Evolutionary conservation across 331 rosid genomes (phyloP).

Genomic region (Spiraea crenata): DNA sequence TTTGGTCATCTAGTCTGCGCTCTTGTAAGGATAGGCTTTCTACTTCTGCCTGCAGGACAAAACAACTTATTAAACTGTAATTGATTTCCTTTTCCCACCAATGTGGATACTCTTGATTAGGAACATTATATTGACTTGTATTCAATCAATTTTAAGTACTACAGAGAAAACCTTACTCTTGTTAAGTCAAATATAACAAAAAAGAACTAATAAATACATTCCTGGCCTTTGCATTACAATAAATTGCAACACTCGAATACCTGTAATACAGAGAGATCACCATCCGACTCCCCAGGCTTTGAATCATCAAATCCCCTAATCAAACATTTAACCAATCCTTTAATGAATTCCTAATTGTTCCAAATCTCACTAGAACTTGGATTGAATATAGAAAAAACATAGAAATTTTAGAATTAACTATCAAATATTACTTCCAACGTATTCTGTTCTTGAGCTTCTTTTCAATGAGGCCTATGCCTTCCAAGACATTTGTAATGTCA

Average conservation of each 20-base stretch:
- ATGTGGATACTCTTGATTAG: background rate
- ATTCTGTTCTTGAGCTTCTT: slow-evolving; percentile 91
- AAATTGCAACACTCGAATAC: slow-evolving; percentile 29
- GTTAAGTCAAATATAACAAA: background rate
- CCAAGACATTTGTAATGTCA: slow-evolving; percentile 97
- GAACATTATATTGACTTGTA: background rate
- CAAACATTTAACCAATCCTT: slow-evolving; percentile 34
- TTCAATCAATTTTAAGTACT: background rate
- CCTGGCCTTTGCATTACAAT: background rate
- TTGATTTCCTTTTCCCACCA: background rate
- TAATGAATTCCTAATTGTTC: slow-evolving; percentile 29
- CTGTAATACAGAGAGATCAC: slow-evolving; percentile 68
- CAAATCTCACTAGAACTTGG: slow-evolving; percentile 21
- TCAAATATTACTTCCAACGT: slow-evolving; percentile 85
- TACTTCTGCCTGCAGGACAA: slow-evolving; percentile 80
- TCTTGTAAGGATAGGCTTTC: slow-evolving; percentile 76
- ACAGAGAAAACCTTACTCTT: background rate
- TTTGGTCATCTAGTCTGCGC: slow-evolving; percentile 71
- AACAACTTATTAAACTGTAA: slow-evolving; percentile 21
- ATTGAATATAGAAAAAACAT: slow-evolving; percentile 13
- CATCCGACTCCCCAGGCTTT: slow-evolving; percentile 62
- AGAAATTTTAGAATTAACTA: slow-evolving; percentile 14
- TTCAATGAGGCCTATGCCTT: slow-evolving; percentile 99
- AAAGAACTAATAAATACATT: background rate
- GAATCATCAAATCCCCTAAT: slow-evolving; percentile 82